Evolutionary conservation across 345 rosid species (phyloP).

Genomic region (Cardamine occulta): DNA sequence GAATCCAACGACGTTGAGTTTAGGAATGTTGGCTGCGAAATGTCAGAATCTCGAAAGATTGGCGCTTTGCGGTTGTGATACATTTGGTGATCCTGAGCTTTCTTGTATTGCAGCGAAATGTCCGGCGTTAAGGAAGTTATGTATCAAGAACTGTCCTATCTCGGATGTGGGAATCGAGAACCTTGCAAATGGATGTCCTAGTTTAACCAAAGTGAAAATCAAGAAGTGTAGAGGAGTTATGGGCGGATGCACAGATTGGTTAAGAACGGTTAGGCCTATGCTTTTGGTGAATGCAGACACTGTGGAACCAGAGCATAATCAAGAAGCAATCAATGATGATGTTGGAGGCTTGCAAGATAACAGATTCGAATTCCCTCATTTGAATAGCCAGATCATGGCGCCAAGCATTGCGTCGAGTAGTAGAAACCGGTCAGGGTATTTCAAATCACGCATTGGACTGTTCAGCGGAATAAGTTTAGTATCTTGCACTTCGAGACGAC

Average conservation of each 20-base stretch:
- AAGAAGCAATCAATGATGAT: slow-evolving; percentile 53
- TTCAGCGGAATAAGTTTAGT: slow-evolving; percentile 70
- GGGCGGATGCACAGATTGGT: slow-evolving; percentile 54
- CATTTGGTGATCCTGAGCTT: slow-evolving; percentile 76
- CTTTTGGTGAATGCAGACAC: slow-evolving; percentile 65
- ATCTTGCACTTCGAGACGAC: slow-evolving; percentile 78
- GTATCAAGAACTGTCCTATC: slow-evolving; percentile 77
- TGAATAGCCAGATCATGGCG: slow-evolving; percentile 44
- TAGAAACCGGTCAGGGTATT: slow-evolving; percentile 57
- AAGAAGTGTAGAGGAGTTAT: slow-evolving; percentile 77
- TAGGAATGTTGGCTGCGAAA: slow-evolving; percentile 62
- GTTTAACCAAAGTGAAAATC: slow-evolving; percentile 75
- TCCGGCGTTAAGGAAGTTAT: slow-evolving; percentile 64
- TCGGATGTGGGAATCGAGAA: slow-evolving; percentile 67
- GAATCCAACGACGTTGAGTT: slow-evolving; percentile 65
- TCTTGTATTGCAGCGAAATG: slow-evolving; percentile 74
- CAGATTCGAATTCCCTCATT: slow-evolving; percentile 52
- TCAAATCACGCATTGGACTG: slow-evolving; percentile 69
- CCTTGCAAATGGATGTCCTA: slow-evolving; percentile 71
- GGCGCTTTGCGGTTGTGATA: slow-evolving; percentile 77
- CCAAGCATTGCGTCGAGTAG: slow-evolving; percentile 53
- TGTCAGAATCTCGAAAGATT: slow-evolving; percentile 70
- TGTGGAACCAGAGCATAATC: slow-evolving; percentile 52
- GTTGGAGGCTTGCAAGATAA: slow-evolving; percentile 63
- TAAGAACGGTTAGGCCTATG: slow-evolving; percentile 53